Evolutionary conservation across 345 rosid genomes (phyloP).

Genomic region (Citrus mangshanensis): DNA sequence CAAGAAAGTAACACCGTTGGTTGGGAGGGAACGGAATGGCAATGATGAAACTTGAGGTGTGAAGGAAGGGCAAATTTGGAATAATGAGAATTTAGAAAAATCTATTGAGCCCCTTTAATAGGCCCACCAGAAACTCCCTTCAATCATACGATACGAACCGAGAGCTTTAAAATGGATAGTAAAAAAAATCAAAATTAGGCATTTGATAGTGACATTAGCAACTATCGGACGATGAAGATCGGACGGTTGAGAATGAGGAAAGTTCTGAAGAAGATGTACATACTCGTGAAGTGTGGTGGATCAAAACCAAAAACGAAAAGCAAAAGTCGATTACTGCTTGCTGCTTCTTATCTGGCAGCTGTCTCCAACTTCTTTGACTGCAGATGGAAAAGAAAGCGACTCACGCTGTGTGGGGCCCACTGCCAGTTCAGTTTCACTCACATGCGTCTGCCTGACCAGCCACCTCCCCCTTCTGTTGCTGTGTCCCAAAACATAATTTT

Average conservation of each 20-base stretch:
- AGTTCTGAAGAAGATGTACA: background rate
- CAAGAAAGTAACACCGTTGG: background rate
- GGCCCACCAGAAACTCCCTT: background rate
- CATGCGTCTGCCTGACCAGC: background rate
- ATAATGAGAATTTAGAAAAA: background rate
- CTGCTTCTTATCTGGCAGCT: constrained; percentile 26
- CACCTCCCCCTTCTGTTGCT: background rate
- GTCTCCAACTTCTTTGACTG: constrained; percentile 36
- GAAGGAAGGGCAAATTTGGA: background rate
- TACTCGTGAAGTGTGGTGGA: background rate
- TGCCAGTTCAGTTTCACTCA: constrained; percentile 3
- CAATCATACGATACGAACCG: background rate
- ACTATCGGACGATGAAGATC: background rate
- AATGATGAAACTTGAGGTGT: background rate
- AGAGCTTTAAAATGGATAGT: background rate
- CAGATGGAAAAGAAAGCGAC: constrained; percentile 10
- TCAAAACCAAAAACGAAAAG: background rate
- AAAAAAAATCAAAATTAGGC: background rate
- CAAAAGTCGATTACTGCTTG: background rate
- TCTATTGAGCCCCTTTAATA: background rate
- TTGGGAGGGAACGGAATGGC: background rate
- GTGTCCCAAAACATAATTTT: background rate
- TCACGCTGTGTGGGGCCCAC: background rate
- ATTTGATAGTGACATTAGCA: background rate
- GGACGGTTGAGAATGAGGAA: background rate